Evolutionary conservation across 257 asterid genomes (phyloP).

Genomic region (Fraxinus quadrangulata): DNA sequence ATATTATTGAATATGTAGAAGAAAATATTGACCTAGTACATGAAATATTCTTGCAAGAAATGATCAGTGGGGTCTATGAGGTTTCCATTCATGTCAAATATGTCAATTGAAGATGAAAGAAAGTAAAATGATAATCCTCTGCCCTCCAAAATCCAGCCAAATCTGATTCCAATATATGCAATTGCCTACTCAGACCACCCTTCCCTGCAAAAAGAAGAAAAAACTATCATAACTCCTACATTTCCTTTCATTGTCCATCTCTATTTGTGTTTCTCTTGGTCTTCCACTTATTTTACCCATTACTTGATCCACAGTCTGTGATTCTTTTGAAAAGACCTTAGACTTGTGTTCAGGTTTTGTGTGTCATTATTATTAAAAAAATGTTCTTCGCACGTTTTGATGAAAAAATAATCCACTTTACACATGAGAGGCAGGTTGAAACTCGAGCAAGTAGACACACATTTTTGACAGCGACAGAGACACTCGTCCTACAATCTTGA

Average conservation of each 20-base stretch:
- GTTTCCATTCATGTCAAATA: constrained; percentile 40
- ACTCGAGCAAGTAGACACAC: not conserved
- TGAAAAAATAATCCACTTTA: not conserved
- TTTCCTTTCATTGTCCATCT: not conserved
- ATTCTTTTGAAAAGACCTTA: not conserved
- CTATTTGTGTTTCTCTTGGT: constrained; percentile 31
- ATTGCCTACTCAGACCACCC: constrained; percentile 46
- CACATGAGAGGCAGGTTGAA: not conserved
- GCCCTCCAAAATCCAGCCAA: constrained; percentile 29
- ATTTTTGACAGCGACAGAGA: too few relatives aligned
- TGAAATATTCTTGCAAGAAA: constrained; percentile 24
- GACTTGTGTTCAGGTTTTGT: not conserved
- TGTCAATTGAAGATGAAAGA: constrained; percentile 11
- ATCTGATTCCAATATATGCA: constrained; percentile 36
- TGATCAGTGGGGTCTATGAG: constrained; percentile 37
- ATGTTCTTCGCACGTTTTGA: not conserved
- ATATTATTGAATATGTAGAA: not conserved
- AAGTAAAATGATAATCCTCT: constrained; percentile 25
- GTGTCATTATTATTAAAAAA: not conserved
- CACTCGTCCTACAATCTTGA: too few relatives aligned
- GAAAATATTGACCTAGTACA: not conserved
- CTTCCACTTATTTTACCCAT: constrained; percentile 40
- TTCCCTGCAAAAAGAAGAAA: constrained; percentile 38
- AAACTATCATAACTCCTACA: constrained; percentile 41
- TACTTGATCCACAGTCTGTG: constrained; percentile 30